Percentiles rank a stretch among this genome's conserved stretches.
Conservation (phyloP, 1,139 yeast species). For the Kodamaea derodonti region DNA sequence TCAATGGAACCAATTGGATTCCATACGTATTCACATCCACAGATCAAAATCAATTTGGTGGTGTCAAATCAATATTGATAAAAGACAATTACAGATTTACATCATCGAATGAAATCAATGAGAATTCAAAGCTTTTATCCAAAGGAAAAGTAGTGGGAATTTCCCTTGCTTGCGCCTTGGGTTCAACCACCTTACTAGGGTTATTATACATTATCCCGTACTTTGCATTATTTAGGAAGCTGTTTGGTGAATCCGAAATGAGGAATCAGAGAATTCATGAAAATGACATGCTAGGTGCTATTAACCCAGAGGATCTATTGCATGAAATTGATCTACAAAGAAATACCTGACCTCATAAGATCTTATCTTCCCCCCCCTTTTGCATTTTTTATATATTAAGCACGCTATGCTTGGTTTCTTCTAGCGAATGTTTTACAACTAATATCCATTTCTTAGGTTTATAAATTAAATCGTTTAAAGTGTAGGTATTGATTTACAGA, state of each 20-base stretch:
- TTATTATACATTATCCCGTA: conserved; percentile 56
- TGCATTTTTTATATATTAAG: conserved; percentile 2
- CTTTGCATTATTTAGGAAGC: conserved; percentile 43
- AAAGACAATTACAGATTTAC: conserved; percentile 36
- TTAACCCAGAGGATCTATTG: conserved; percentile 60
- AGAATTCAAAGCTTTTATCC: conserved; percentile 22
- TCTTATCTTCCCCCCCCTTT: neutral
- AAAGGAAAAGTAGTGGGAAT: conserved; percentile 82
- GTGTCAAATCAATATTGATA: conserved; percentile 30
- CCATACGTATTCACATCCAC: conserved; percentile 52
- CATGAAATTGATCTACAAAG: conserved; percentile 55
- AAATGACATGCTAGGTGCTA: conserved; percentile 62
- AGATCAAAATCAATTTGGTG: conserved; percentile 23
- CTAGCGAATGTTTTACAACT: neutral
- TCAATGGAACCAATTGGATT: conserved; percentile 66
- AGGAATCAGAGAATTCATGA: conserved; percentile 54
- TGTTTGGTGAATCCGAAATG: conserved; percentile 28
- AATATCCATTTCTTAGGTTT: neutral
- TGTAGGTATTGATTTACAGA: too few species aligned
- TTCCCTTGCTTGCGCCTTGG: conserved; percentile 83
- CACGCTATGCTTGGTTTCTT: neutral
- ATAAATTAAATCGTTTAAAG: neutral
- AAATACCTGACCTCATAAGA: conserved; percentile 10
- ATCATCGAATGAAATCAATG: conserved; percentile 34
- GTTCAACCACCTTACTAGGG: conserved; percentile 68